Conservation (phyloP, 2,329 filamentous ascomycete species). For the Trichoderma sp. region DNA sequence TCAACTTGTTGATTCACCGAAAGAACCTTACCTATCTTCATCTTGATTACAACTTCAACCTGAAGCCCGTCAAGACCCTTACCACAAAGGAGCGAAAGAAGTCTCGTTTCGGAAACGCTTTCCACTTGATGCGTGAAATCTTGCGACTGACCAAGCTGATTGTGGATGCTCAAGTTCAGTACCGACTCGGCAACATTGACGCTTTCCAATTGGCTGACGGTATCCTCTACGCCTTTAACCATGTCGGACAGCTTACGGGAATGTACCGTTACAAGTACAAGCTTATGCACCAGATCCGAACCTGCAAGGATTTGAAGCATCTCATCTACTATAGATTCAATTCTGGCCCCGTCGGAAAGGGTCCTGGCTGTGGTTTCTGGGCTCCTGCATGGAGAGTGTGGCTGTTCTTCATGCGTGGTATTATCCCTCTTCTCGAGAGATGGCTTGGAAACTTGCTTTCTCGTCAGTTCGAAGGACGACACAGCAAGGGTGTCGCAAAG, state of each 20-base stretch:
- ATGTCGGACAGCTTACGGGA: conserved; percentile 94
- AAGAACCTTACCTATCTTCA: conserved; percentile 99
- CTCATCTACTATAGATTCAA: conserved; percentile 99
- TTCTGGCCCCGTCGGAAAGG: conserved; percentile 93
- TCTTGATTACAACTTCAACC: conserved; percentile 98
- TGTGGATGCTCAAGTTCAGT: conserved; percentile 97
- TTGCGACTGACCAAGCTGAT: conserved; percentile 94
- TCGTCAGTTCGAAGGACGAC: conserved; percentile 95
- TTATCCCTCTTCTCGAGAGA: conserved; percentile 92
- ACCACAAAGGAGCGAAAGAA: conserved; percentile 99
- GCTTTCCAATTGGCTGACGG: conserved; percentile 98
- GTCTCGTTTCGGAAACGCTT: conserved; percentile 97
- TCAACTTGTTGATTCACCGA: conserved; percentile 94
- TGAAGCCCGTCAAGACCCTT: conserved; percentile 97
- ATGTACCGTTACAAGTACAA: conserved; percentile 99
- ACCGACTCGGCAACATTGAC: conserved; percentile 95
- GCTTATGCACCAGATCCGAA: conserved; percentile 98
- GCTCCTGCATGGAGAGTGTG: conserved; percentile 97
- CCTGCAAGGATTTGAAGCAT: conserved; percentile 98
- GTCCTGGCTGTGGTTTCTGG: conserved; percentile 98
- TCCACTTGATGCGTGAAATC: conserved; percentile 98
- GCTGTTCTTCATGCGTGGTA: conserved; percentile 99
- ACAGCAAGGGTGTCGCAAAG: conserved; percentile 98
- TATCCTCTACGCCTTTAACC: conserved; percentile 99
- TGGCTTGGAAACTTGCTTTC: conserved; percentile 97